Evolutionary conservation across 805 yeast genomes (phyloP), one percentile per base, ranked within the genome.

Genomic region (Starmerella tilneyi): DNA sequence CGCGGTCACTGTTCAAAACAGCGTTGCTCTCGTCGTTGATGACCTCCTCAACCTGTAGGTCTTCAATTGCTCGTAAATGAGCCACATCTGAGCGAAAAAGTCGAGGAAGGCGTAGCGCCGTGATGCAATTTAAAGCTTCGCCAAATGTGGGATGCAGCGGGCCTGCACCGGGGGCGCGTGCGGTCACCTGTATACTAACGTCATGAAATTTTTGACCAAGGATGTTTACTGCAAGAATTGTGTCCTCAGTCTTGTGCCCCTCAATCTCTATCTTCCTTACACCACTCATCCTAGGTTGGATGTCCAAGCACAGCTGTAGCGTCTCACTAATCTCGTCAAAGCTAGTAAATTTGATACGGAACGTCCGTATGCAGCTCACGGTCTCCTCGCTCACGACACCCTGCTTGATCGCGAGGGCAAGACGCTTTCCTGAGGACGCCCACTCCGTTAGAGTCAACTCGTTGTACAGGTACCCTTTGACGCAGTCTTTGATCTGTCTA

Each of bases 391-490:
- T 47, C 16, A 54, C 45, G 16, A 34, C 41, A 16, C 47, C 45
- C n/a, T 34, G 19, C 13, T 37, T 28, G 31, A 54, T 54, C 1
- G 57, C 56, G 5, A 31, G 29, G 12, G 56, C 54, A 11, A 54
- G 33, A 22, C 52, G 46, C 22, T 48, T 42, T 6, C 57, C 57
- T 6, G 47, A 33, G 12, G 44, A 41, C 9, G 55, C 56, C 56
- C 53, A 46, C 24, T 52, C 57, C 2, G 54, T 45, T n/a, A 54
- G 39, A 4, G 46, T 37, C 20, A 52, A 42, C 20, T 52, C 51
- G 31, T 34, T 41, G 44, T 52, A 51, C 11, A 54, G 28, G 15
- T 43, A 32, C n/a, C 44, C 45, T 36, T 48, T 46, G 16, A 46
- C 50, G 7, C 17, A n/a, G 20, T 15, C 27, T 15, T 43, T 44